A percentile compares a stretch with the other conserved stretches of the same genome.
Conservation (phyloP, 2,329 filamentous ascomycete genomes). For the Aspergillus unguis region DNA sequence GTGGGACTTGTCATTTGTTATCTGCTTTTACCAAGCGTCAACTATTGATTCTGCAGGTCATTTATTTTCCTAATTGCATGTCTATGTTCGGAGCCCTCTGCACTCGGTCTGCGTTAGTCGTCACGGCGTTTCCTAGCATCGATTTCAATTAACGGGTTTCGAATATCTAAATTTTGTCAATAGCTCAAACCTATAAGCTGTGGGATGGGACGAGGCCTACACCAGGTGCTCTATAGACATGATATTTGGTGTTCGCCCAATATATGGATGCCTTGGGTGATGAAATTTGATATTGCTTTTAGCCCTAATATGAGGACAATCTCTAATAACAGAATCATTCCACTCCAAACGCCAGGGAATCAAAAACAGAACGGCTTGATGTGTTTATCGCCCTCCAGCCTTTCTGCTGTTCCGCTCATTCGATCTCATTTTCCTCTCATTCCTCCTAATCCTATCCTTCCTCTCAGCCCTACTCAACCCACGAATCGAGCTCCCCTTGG, state of each 20-base stretch:
- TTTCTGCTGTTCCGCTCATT: constrained; percentile 56
- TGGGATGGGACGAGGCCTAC: too few species aligned
- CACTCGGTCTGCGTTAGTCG: constrained; percentile 7
- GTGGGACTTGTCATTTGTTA: constrained; percentile 7
- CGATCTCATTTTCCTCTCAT: constrained; percentile 66
- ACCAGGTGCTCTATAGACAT: too few species aligned
- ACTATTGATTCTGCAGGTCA: constrained; percentile 13
- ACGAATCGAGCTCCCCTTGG: constrained; percentile 63
- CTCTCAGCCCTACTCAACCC: constrained; percentile 64
- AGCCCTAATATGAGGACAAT: constrained; percentile 10
- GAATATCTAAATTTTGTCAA: not conserved
- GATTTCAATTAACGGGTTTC: constrained; percentile 1
- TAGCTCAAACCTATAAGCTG: not conserved
- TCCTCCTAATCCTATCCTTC: constrained; percentile 60
- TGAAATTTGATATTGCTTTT: constrained; percentile 17
- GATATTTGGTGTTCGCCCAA: not conserved
- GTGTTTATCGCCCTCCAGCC: constrained; percentile 21
- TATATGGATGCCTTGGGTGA: constrained; percentile 1
- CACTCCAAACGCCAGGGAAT: constrained; percentile 22
- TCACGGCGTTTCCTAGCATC: constrained; percentile 11
- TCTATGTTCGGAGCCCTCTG: constrained; percentile 12
- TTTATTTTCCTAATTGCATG: constrained; percentile 13
- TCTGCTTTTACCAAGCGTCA: constrained; percentile 6
- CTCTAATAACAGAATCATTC: constrained; percentile 18
- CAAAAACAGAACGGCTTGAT: constrained; percentile 3